Conservation (phyloP, 441 rosid species). For the Brassica balearica region DNA sequence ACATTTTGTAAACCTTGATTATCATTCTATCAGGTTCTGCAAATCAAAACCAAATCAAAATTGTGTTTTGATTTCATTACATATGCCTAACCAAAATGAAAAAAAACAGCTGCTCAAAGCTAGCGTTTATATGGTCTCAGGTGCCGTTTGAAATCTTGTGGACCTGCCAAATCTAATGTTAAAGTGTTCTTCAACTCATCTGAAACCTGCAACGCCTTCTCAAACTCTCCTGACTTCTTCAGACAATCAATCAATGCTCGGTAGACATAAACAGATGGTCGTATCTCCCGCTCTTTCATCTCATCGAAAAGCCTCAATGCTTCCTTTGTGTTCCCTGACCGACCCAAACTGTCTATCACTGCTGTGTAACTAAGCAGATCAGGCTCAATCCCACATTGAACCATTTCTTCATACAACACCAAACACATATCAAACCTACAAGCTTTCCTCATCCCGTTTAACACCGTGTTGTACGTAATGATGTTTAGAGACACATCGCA, state of each 20-base stretch:
- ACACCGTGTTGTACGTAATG: conserved; percentile 72
- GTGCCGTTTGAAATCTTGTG: conserved; percentile 67
- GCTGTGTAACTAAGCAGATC: conserved; percentile 89
- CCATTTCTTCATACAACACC: conserved; percentile 65
- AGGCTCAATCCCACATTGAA: conserved; percentile 56
- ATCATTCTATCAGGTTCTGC: conserved; percentile 26
- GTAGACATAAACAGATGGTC: conserved; percentile 69
- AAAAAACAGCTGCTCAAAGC: background rate
- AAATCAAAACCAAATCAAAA: background rate
- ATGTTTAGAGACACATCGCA: conserved; percentile 56
- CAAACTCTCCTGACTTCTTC: conserved; percentile 71
- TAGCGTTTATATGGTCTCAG: conserved; percentile 42
- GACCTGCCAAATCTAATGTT: conserved; percentile 58
- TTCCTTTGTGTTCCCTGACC: conserved; percentile 66
- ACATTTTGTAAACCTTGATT: conserved; percentile 16
- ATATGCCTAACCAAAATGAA: background rate
- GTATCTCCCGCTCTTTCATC: conserved; percentile 69
- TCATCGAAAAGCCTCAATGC: conserved; percentile 70
- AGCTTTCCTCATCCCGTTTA: conserved; percentile 68
- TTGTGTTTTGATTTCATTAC: background rate
- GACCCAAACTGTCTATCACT: conserved; percentile 74
- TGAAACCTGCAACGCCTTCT: conserved; percentile 52
- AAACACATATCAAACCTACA: conserved; percentile 74
- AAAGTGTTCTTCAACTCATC: conserved; percentile 71
- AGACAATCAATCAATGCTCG: conserved; percentile 62